Evolutionary conservation across 2,329 filamentous ascomycete genomes (phyloP), one percentile per base, ranked within the genome.

Genomic region (Phoma herbarum): DNA sequence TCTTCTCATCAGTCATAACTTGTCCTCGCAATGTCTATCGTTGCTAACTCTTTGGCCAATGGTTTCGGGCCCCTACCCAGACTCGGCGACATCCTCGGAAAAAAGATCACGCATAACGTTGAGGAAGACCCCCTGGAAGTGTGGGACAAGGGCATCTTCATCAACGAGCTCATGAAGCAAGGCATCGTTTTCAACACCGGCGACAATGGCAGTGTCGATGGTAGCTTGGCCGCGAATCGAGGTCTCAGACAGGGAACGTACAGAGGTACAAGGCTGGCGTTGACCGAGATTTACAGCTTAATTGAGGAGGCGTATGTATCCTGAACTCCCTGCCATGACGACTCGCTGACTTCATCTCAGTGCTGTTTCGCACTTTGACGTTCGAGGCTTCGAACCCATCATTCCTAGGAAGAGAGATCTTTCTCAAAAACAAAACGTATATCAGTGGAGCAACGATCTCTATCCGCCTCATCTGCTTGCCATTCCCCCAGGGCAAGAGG

Each of bases 131-230:
- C 43, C 5, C 39, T 60, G 47, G 20, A 23, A 10, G 57, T 60
- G 12, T 60, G 57, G 57, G 57, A 60, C 23, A 60, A 55, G 22
- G 57, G 57, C 2, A 41, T 60, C 9, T 60, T 60, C 16, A 18
- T 60, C 6, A 55, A 47, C 9, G 57, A 59, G 26, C 57, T 59
- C 7, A 18, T 47, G 18, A 60, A 50, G 44, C 57, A 60, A 35
- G 47, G 43, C 11, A 60, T 60, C 16, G 37, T 33, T 12, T 35
- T 60, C 18, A 47, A 39, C 4, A 55, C 57, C 10, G 20, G 31
- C 12, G 11, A 48, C 7, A 23, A 39, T 7, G 57, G 57, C 18
- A 20, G 10, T 29, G 31, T 52, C 18, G 37, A 48, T 29, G 48
- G 52, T 7, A 39, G 43, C 8, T 42, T 60, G 18, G 25, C 43